These are phyloP conservation scores for Annulohypoxylon moriforme DNA, from an alignment of 495 filamentous ascomycete species.

Conservation along the genomic window DNA sequence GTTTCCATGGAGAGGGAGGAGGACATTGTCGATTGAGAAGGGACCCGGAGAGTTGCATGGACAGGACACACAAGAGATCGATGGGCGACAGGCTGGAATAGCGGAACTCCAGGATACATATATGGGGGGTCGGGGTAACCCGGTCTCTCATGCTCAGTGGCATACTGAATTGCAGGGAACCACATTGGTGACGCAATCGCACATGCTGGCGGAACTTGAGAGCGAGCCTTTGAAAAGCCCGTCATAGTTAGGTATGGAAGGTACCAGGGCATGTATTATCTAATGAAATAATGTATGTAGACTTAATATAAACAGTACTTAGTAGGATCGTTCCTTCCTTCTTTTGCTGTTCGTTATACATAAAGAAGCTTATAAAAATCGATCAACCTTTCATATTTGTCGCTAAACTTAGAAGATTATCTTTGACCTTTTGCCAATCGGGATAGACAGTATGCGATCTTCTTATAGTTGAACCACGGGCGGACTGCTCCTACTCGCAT, in stretches of 20 bases:
- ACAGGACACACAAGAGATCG: not conserved
- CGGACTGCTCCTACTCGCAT: too few species aligned
- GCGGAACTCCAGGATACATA: constrained; percentile 26
- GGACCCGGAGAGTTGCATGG: not conserved
- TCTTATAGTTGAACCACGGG: too few species aligned
- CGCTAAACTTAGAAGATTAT: too few species aligned
- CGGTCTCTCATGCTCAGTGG: constrained; percentile 9
- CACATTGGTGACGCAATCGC: not conserved
- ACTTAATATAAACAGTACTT: too few species aligned
- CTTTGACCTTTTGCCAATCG: too few species aligned
- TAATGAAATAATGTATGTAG: too few species aligned
- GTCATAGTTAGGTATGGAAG: not conserved
- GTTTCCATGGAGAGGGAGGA: not conserved
- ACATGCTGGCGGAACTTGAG: constrained; percentile 7
- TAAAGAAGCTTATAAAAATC: too few species aligned
- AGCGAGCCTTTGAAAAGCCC: not conserved
- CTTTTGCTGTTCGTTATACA: too few species aligned
- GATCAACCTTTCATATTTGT: too few species aligned
- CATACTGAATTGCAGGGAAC: constrained; percentile 10
- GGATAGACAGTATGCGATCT: too few species aligned
- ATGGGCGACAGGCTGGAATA: not conserved
- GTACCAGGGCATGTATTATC: too few species aligned
- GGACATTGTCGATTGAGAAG: not conserved
- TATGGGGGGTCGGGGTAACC: constrained; percentile 4
- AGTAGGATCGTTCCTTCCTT: too few species aligned